These are phyloP conservation scores for Fibroporia radiculosa DNA, from an alignment of 768 basidiomycete genomes.

Conservation along the genomic window DNA sequence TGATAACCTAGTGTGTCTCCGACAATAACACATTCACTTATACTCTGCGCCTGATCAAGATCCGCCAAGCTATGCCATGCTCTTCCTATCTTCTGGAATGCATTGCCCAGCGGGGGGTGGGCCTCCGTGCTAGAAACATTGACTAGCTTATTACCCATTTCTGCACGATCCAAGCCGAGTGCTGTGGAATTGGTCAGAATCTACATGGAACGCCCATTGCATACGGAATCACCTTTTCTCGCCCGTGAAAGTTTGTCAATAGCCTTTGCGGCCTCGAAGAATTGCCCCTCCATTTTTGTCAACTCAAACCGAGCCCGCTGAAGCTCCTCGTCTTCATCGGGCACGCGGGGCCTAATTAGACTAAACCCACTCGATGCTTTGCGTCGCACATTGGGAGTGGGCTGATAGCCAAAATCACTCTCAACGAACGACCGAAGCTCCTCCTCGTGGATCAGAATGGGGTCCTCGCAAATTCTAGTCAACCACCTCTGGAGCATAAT, in stretches of 20 bases:
- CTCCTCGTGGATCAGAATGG: slow-evolving; percentile 81
- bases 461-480: slow-evolving; percentile 86
- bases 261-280: slow-evolving; percentile 87
- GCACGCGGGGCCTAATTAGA: slow-evolving; percentile 70
- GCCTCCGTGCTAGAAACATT: slow-evolving; percentile 86
- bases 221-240: slow-evolving; percentile 54
- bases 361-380: slow-evolving; percentile 71
- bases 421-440: slow-evolving; percentile 94
- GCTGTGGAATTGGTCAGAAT: slow-evolving; percentile 50
- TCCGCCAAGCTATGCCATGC: slow-evolving; percentile 84
- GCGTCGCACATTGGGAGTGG: slow-evolving; percentile 65
- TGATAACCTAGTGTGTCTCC: slow-evolving; percentile 98
- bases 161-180: slow-evolving; percentile 69
- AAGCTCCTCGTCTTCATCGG: slow-evolving; percentile 92
- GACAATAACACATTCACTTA: slow-evolving; percentile 90
- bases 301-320: slow-evolving; percentile 86
- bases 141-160: slow-evolving; percentile 90
- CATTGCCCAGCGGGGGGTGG: slow-evolving; percentile 76
- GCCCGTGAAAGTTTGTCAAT: slow-evolving; percentile 79
- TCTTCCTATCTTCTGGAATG: slow-evolving; percentile 79
- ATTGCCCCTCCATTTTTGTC: slow-evolving; percentile 85
- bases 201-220: too few relatives aligned
- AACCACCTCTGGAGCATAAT: slow-evolving; percentile 96
- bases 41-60: slow-evolving; percentile 83
- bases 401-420: slow-evolving; percentile 95